These are phyloP conservation scores for Colletotrichum sidae DNA, from an alignment of 2,329 filamentous ascomycete genomes.

Conservation along the genomic window DNA sequence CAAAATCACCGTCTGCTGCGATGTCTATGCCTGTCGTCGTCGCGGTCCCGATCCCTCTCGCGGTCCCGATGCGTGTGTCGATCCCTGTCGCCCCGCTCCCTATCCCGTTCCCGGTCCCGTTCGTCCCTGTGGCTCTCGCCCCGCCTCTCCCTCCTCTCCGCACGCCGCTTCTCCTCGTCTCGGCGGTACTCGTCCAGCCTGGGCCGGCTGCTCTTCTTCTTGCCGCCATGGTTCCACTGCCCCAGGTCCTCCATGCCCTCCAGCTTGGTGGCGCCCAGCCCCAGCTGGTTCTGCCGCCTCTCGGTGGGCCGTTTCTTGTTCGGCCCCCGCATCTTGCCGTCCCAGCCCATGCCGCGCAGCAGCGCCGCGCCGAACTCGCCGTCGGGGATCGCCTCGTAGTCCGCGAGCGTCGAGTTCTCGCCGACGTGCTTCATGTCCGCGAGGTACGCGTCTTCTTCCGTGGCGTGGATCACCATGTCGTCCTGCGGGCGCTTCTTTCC, in stretches of 20 bases:
- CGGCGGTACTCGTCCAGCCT: constrained; percentile 61
- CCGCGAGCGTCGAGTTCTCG: constrained; percentile 80
- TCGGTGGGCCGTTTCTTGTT: constrained; percentile 73
- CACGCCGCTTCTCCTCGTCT: constrained; percentile 50
- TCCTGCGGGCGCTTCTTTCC: constrained; percentile 59
- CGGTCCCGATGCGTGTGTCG: constrained; percentile 49
- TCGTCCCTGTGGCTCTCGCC: constrained; percentile 53
- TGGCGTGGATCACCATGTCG: constrained; percentile 65
- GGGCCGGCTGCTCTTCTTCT: constrained; percentile 55
- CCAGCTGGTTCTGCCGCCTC: constrained; percentile 82
- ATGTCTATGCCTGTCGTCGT: constrained; percentile 29
- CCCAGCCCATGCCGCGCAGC: constrained; percentile 95
- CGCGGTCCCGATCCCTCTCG: constrained; percentile 33
- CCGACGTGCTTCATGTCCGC: constrained; percentile 79
- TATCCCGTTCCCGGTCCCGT: constrained; percentile 51
- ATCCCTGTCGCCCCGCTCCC: constrained; percentile 43
- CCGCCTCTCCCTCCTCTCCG: constrained; percentile 48
- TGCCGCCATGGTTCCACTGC: constrained; percentile 80
- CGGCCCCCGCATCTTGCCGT: constrained; percentile 70
- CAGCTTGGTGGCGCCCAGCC: constrained; percentile 88
- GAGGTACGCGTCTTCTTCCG: constrained; percentile 76
- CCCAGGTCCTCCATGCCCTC: constrained; percentile 79
- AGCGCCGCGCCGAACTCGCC: constrained; percentile 95
- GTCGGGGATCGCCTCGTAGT: constrained; percentile 90
- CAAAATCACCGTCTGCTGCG: constrained; percentile 23